Percentiles rank a stretch among this genome's conserved stretches.
phyloP scores from a whole-genome alignment of 495 filamentous ascomycete species.

The Jackrogersella multiformis region DNA sequence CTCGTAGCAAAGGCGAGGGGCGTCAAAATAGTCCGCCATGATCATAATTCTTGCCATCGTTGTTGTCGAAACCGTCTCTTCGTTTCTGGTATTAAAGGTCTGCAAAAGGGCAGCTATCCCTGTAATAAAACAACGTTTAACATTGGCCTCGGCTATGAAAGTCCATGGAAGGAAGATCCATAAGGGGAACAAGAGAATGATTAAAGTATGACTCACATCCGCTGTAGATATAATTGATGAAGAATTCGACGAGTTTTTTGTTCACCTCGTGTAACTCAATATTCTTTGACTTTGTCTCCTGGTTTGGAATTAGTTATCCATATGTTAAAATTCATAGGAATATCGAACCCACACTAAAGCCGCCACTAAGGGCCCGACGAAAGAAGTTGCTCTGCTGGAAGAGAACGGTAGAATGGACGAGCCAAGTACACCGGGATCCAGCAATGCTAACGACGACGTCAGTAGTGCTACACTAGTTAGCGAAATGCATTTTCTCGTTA shows the following conservation, averaged over 20 bases:
- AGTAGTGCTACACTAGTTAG: background rate
- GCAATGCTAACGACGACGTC: background rate
- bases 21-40: constrained; percentile 9
- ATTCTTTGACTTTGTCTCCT: background rate
- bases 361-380: background rate
- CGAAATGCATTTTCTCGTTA: too few species aligned
- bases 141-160: background rate
- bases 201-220: constrained; percentile 5
- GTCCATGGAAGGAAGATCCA: too few species aligned
- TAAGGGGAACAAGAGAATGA: too few species aligned
- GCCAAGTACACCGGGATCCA: background rate
- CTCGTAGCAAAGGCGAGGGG: background rate
- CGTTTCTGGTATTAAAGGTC: background rate
- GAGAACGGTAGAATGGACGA: background rate
- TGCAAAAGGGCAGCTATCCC: background rate
- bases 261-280: background rate
- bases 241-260: background rate
- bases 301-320: background rate
- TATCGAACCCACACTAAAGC: background rate
- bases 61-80: background rate
- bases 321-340: background rate
- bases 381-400: background rate
- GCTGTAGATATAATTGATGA: background rate
- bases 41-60: background rate
- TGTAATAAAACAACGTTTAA: background rate